Percentiles rank a stretch among this genome's conserved stretches.
Evolutionary conservation across 169 alveolate species (phyloP).

Genomic region (Plasmodium coatneyi): DNA sequence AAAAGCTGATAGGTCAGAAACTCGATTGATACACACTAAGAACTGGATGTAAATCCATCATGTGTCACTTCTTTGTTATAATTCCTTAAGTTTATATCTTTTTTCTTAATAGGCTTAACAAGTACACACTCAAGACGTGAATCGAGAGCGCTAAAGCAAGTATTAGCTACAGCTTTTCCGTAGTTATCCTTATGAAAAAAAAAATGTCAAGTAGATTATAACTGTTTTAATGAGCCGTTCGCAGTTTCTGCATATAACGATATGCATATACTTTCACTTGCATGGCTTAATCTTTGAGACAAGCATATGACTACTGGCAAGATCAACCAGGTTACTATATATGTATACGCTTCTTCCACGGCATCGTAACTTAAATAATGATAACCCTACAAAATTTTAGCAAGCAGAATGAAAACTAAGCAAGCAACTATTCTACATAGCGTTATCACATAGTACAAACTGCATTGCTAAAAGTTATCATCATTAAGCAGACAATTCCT

Average conservation of each 20-base stretch:
- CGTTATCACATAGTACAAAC: no score
- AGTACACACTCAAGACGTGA: conserved; percentile 1
- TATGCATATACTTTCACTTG: conserved; percentile 91
- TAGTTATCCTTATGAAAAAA: conserved; percentile 69
- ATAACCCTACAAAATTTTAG: not conserved
- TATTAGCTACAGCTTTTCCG: conserved; percentile 78
- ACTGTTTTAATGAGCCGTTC: conserved; percentile 88
- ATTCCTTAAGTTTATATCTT: conserved; percentile 59
- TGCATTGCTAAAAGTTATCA: no score
- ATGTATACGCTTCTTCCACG: not conserved
- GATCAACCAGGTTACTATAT: conserved; percentile 96
- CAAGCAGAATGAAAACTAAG: not conserved
- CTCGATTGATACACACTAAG: conserved; percentile 64
- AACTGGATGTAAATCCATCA: conserved; percentile 46
- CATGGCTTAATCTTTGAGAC: conserved; percentile 96
- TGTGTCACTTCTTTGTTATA: conserved; percentile 76
- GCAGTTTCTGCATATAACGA: conserved; percentile 83
- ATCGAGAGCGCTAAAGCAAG: conserved; percentile 30
- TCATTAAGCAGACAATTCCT: not conserved
- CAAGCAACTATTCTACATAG: not conserved
- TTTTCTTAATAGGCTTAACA: conserved; percentile 45
- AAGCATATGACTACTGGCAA: conserved; percentile 98
- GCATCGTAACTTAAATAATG: not conserved
- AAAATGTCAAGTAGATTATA: conserved; percentile 77
- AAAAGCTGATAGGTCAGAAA: conserved; percentile 82